Percentiles rank a stretch among this genome's conserved stretches.
These are phyloP conservation scores for Auricularia sp. DNA, from an alignment of 768 basidiomycete species.

Conservation along the genomic window DNA sequence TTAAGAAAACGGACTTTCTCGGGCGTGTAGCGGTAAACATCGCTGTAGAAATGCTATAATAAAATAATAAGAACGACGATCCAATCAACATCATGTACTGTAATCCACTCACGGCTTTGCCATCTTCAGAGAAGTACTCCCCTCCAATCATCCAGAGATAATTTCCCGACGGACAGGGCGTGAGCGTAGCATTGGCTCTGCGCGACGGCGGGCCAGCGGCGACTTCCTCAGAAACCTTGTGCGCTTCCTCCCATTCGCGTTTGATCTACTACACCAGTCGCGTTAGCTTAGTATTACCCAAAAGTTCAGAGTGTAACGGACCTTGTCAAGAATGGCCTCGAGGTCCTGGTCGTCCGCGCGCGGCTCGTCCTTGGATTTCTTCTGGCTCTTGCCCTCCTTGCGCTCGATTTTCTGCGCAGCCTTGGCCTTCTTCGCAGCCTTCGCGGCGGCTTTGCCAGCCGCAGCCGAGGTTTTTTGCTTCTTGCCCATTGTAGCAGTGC, in stretches of 20 bases:
- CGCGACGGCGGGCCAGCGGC: constrained; percentile 74
- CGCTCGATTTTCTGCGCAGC: constrained; percentile 49
- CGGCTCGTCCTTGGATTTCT: constrained; percentile 33
- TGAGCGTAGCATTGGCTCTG: constrained; percentile 75
- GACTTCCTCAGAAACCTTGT: constrained; percentile 77
- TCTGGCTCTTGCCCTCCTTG: constrained; percentile 36
- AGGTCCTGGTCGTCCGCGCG: constrained; percentile 49
- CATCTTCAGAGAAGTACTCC: constrained; percentile 82
- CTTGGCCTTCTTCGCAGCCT: constrained; percentile 61
- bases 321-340: constrained; percentile 75
- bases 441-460: constrained; percentile 32
- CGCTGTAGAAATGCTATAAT: constrained; percentile 72
- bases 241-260: constrained; percentile 73
- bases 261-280: constrained; percentile 47
- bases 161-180: constrained; percentile 69
- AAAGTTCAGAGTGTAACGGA: constrained; percentile 19
- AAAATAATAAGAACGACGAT: not conserved
- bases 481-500: constrained; percentile 33
- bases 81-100: not conserved
- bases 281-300: not conserved
- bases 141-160: constrained; percentile 81
- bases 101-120: constrained; percentile 48
- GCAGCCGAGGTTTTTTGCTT: constrained; percentile 35
- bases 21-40: constrained; percentile 77
- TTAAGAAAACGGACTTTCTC: constrained; percentile 45